These are phyloP conservation scores for Populus hybrid DNA, from an alignment of 441 rosid species.

Conservation along the genomic window DNA sequence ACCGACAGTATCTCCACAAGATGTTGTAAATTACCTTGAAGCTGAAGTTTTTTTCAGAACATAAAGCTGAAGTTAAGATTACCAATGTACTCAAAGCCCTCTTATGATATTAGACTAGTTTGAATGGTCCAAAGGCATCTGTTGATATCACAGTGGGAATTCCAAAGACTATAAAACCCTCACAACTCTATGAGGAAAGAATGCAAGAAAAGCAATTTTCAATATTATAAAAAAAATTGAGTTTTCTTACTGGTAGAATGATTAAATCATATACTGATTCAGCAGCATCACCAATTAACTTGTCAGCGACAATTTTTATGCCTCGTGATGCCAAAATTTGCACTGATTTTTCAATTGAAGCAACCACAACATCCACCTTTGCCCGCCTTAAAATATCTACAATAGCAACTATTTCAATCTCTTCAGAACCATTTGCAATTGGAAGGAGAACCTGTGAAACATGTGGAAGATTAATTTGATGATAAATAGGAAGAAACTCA, in stretches of 20 bases:
- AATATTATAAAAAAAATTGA: neutral
- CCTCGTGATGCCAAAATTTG: constrained; percentile 75
- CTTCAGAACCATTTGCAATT: constrained; percentile 86
- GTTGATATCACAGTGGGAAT: neutral
- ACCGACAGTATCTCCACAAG: too few species aligned
- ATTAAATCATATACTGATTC: constrained; percentile 63
- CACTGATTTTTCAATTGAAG: constrained; percentile 68
- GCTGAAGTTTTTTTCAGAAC: neutral
- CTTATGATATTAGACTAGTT: neutral
- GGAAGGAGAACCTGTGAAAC: constrained; percentile 75
- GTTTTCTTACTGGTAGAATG: constrained; percentile 75
- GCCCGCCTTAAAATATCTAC: constrained; percentile 82
- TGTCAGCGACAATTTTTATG: constrained; percentile 74
- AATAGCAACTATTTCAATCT: constrained; percentile 65
- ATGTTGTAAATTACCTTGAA: neutral
- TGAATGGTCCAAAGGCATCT: neutral
- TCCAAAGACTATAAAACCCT: constrained; percentile 7
- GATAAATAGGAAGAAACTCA: neutral
- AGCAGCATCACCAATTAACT: constrained; percentile 59
- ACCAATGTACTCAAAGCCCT: neutral
- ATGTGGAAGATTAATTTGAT: constrained; percentile 13
- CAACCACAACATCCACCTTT: constrained; percentile 73
- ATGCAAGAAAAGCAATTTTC: constrained; percentile 7
- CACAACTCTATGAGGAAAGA: constrained; percentile 6
- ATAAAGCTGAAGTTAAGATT: neutral